These are phyloP conservation scores for Eucalyptus caleyi DNA, from an alignment of 345 rosid genomes.

Conservation along the genomic window DNA sequence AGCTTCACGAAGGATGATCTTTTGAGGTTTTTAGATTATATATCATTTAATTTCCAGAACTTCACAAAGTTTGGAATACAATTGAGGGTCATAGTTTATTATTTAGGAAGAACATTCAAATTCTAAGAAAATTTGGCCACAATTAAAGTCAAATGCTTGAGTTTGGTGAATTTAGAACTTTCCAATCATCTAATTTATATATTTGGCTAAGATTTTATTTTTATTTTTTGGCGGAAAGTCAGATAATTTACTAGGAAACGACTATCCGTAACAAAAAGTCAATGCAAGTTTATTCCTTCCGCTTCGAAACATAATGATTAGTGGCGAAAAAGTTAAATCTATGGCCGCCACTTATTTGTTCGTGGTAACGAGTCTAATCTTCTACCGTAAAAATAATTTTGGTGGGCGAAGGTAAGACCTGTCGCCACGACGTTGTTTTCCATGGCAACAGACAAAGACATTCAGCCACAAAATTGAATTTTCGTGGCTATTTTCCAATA, in stretches of 20 bases:
- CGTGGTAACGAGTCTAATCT: background rate
- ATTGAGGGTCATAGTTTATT: background rate
- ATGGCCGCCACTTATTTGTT: background rate
- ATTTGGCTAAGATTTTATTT: background rate
- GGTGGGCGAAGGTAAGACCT: background rate
- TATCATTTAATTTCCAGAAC: background rate
- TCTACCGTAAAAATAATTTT: background rate
- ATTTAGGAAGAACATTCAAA: background rate
- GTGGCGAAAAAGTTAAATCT: background rate
- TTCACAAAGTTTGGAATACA: background rate
- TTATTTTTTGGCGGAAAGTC: background rate
- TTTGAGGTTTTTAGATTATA: background rate
- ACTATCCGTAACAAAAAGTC: background rate
- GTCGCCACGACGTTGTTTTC: background rate
- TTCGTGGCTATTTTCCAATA: background rate
- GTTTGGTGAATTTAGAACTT: background rate
- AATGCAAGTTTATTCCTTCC: background rate
- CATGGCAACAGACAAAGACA: background rate
- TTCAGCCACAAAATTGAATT: background rate
- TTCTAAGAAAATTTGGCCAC: background rate
- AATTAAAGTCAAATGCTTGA: background rate
- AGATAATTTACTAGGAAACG: background rate
- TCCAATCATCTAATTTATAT: background rate
- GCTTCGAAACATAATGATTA: background rate
- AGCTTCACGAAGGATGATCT: background rate